Evolutionary conservation across 129 eudicot species (phyloP).

Genomic region (Centella asiatica): DNA sequence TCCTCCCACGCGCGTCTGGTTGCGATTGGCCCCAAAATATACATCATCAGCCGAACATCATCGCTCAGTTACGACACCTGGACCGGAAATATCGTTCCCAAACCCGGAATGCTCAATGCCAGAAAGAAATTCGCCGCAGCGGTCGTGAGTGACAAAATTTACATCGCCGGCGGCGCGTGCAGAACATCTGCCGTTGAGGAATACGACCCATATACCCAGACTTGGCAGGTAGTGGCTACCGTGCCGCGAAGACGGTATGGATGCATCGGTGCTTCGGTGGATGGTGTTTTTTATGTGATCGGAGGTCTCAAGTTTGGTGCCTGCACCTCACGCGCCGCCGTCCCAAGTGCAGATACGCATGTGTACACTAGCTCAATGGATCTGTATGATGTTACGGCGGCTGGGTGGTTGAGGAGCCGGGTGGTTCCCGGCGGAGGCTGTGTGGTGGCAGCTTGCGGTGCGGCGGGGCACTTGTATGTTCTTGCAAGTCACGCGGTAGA

Average conservation of each 20-base stretch:
- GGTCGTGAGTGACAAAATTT: conserved; percentile 40
- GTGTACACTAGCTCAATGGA: conserved; percentile 84
- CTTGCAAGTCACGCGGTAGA: conserved; percentile 83
- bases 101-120: conserved; percentile 36
- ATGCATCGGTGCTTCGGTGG: conserved; percentile 56
- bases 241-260: conserved; percentile 81
- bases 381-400: conserved; percentile 56
- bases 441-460: conserved; percentile 79
- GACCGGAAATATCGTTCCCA: conserved; percentile 36
- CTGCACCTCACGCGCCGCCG: conserved; percentile 30
- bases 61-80: conserved; percentile 63
- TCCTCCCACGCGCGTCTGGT: conserved; percentile 45
- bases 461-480: conserved; percentile 38
- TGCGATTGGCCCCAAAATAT: conserved; percentile 51
- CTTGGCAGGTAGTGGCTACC: conserved; percentile 58
- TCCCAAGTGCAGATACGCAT: conserved; percentile 28
- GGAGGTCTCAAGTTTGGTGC: conserved; percentile 65
- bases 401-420: conserved; percentile 67
- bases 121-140: conserved; percentile 81
- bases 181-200: conserved; percentile 60
- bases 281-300: conserved; percentile 61
- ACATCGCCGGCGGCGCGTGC: conserved; percentile 69
- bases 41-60: conserved; percentile 40
- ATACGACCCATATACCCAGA: conserved; percentile 43
- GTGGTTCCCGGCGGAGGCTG: conserved; percentile 77